Evolutionary conservation across 2,329 filamentous ascomycete species (phyloP), one percentile per base, ranked within the genome.

Genomic region (Aureobasidium sp.): DNA sequence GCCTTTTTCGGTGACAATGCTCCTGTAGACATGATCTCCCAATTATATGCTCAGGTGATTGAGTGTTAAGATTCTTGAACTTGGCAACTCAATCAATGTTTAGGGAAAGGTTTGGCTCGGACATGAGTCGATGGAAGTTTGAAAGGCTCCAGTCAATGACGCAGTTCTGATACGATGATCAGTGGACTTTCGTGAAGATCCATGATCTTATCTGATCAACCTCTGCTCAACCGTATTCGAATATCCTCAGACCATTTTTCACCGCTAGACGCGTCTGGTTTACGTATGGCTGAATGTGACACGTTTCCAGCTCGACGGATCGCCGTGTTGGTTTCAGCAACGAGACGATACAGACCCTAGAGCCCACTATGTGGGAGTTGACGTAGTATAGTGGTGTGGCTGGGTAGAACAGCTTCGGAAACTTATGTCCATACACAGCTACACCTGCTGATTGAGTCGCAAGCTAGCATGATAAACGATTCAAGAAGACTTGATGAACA

Each of bases 1-100:
- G 68, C 67, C 47, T 70, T 66, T n/a, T 55, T 39, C 2, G 68
- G 65, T 13, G 63, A 59, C 12, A 70, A 62, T 17, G 62, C 62
- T 51, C 68, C 68, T 17, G 64, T 55, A 24, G 64, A 64, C 53
- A 57, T 26, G 53, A 6, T 32, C 37, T 9, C 24, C 5, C 52
- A 43, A 24, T 32, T 46, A 9, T 27, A 36, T 6, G 8, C 12
- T 13, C n/a, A 17, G n/a, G 17, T 20, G 15, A 17, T 26, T 13
- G 6, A 27, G 17, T 26, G 26, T 9, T 43, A 5, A 8, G 15
- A 8, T 17, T 43, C 2, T 15, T 26, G 26, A 39, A n/a, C 32
- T 17, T 15, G 50, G 2, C 20, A 36, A 5, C 32, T 51, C 20
- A 12, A 32, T 5, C 24, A 7, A 36, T 36, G 48, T 51, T n/a